These are phyloP conservation scores for Hericium erinaceus DNA, from an alignment of 768 basidiomycete species.

Conservation along the genomic window DNA sequence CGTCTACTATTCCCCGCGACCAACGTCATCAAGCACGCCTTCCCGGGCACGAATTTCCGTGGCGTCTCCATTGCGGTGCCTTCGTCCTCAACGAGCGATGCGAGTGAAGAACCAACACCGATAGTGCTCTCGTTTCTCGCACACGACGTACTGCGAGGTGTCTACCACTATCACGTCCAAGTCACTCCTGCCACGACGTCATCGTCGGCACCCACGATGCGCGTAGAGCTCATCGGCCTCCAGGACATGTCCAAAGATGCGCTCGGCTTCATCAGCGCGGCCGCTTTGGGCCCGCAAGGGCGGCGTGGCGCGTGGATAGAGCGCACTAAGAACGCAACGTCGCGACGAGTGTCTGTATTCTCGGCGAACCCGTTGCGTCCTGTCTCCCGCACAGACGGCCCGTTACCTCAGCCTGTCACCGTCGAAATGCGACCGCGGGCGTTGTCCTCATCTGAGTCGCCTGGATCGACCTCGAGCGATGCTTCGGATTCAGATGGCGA, in stretches of 20 bases:
- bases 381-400: constrained; percentile 4
- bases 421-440: background rate
- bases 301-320: constrained; percentile 50
- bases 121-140: constrained; percentile 31
- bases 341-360: constrained; percentile 39
- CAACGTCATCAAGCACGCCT: constrained; percentile 11
- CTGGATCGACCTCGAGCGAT: background rate
- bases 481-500: background rate
- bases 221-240: constrained; percentile 34
- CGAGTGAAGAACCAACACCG: constrained; percentile 13
- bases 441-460: background rate
- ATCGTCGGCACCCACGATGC: constrained; percentile 22
- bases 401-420: background rate
- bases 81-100: constrained; percentile 23
- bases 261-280: constrained; percentile 42
- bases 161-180: constrained; percentile 33
- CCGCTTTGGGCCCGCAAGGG: constrained; percentile 37
- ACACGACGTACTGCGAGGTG: constrained; percentile 34
- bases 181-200: background rate
- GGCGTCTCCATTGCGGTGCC: constrained; percentile 33
- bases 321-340: constrained; percentile 32
- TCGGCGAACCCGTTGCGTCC: constrained; percentile 1
- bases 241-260: constrained; percentile 30
- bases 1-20: constrained; percentile 19
- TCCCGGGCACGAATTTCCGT: constrained; percentile 1